These are phyloP conservation scores for Podochytrium sp. DNA, from an alignment of 192 early-diverging fungal species.

Conservation along the genomic window DNA sequence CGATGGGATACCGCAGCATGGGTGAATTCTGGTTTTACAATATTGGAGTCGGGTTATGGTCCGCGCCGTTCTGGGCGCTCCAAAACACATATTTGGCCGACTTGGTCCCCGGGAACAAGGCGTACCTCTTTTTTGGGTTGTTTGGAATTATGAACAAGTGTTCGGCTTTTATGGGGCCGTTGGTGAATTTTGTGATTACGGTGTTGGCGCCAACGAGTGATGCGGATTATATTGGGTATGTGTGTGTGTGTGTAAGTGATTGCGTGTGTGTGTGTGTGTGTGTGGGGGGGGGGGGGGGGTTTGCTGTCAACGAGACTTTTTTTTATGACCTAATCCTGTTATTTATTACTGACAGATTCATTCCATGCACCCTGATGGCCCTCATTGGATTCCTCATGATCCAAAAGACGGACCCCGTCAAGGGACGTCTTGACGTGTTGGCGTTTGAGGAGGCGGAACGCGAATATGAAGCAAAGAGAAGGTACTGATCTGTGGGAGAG, in stretches of 20 bases:
- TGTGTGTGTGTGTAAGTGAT: too few relatives aligned
- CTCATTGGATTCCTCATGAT: slow-evolving; percentile 7
- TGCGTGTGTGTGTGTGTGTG: too few relatives aligned
- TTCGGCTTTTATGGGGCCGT: slow-evolving; percentile 43
- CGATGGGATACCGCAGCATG: slow-evolving; percentile 28
- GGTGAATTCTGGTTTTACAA: slow-evolving; percentile 25
- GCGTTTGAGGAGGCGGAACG: slow-evolving; percentile 24
- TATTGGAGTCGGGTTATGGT: neutral
- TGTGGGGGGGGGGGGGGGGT: too few relatives aligned
- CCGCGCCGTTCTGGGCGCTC: slow-evolving; percentile 39
- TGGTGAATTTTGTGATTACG: slow-evolving; percentile 19
- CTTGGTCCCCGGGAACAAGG: slow-evolving; percentile 38
- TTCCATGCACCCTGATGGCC: neutral
- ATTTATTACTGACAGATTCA: too few relatives aligned
- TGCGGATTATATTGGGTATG: slow-evolving; percentile 6
- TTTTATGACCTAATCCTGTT: too few relatives aligned
- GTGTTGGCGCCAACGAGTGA: neutral
- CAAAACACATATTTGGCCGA: slow-evolving; percentile 48
- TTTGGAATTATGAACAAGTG: slow-evolving; percentile 46
- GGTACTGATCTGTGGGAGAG: too few relatives aligned
- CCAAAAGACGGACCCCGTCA: slow-evolving; percentile 1
- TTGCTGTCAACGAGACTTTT: too few relatives aligned
- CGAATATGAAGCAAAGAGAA: neutral
- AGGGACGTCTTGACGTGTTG: neutral
- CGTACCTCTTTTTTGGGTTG: slow-evolving; percentile 45